A percentile compares a stretch with the other conserved stretches of the same genome.
Conservation (phyloP, 1,284 basidiomycete species). For the Ceratobasidium sp. region DNA sequence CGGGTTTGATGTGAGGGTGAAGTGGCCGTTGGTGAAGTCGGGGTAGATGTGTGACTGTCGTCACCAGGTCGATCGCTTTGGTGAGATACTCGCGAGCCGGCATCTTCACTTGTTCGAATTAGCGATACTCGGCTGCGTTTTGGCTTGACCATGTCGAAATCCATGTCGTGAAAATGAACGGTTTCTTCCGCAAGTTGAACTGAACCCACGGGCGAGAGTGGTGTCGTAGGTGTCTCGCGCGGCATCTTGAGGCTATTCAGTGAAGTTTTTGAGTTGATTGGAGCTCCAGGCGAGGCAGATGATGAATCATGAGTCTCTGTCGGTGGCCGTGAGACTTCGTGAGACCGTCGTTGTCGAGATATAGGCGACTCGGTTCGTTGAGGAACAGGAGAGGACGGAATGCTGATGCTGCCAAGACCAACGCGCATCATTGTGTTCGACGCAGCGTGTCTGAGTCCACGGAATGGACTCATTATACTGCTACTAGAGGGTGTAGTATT, state of each 20-base stretch:
- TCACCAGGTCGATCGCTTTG: constrained; percentile 15
- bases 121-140: constrained; percentile 56
- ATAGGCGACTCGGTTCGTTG: not conserved
- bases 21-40: not conserved
- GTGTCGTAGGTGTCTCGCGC: constrained; percentile 45
- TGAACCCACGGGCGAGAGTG: constrained; percentile 44
- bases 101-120: constrained; percentile 64
- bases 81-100: constrained; percentile 15
- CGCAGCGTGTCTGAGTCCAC: constrained; percentile 36
- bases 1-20: constrained; percentile 37
- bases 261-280: constrained; percentile 59
- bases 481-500: constrained; percentile 17
- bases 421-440: constrained; percentile 38
- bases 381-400: constrained; percentile 45
- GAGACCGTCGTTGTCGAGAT: not conserved
- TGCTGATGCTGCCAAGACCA: constrained; percentile 46
- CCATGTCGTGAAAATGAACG: constrained; percentile 77
- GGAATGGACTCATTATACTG: constrained; percentile 29
- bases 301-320: not conserved
- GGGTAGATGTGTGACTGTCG: constrained; percentile 15
- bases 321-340: not conserved
- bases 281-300: constrained; percentile 18
- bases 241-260: constrained; percentile 62
- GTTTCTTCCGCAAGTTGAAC: constrained; percentile 54
- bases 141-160: constrained; percentile 77